Evolutionary conservation across 345 rosid species (phyloP).

Genomic region (Fremontodendron californicum): DNA sequence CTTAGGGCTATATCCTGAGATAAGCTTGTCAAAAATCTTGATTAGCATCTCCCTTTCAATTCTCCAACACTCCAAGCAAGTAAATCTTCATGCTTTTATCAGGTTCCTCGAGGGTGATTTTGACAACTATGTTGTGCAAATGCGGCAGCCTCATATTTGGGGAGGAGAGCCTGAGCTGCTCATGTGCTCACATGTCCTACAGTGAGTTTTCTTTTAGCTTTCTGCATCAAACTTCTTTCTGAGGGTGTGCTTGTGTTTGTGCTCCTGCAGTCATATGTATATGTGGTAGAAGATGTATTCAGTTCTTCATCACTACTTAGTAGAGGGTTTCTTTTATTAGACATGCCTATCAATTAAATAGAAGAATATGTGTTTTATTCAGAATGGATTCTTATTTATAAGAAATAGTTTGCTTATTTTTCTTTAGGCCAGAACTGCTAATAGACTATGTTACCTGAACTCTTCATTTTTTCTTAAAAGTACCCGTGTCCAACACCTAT

Average conservation of each 20-base stretch:
- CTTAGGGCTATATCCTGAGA: not conserved
- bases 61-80: not conserved
- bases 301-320: no score
- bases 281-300: not conserved
- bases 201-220: constrained; percentile 28
- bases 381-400: not conserved
- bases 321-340: not conserved
- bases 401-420: not conserved
- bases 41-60: not conserved
- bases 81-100: constrained; percentile 6
- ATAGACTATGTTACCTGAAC: no score
- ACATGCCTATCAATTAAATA: not conserved
- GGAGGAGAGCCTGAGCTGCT: constrained; percentile 81
- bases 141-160: constrained; percentile 64
- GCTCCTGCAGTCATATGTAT: not conserved
- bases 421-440: not conserved
- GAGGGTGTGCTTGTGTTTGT: not conserved
- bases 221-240: not conserved
- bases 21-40: not conserved
- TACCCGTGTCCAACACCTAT: no score
- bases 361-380: not conserved
- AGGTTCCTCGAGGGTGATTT: constrained; percentile 70
- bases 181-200: constrained; percentile 62
- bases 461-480: no score
- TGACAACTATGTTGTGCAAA: constrained; percentile 46